These are phyloP conservation scores for Panicum virgatum DNA, from an alignment of 202 grass and related monocot species.

Conservation along the genomic window DNA sequence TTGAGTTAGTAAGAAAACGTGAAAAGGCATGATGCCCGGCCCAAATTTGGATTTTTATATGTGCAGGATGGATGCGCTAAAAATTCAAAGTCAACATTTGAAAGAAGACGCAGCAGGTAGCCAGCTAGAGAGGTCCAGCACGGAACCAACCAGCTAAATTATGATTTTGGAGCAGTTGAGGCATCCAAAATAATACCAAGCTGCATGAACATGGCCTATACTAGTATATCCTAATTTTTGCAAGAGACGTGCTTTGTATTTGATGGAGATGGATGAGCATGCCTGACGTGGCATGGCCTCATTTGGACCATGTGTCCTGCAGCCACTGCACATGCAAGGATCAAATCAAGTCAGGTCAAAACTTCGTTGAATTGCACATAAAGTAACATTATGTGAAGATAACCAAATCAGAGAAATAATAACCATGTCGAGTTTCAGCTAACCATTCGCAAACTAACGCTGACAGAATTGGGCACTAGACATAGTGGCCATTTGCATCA, in stretches of 20 bases:
- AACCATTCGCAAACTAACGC: neutral
- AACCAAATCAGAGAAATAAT: neutral
- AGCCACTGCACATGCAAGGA: neutral
- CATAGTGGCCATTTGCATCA: no score
- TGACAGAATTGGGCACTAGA: no score
- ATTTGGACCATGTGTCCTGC: constrained; percentile 1
- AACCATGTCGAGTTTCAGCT: neutral
- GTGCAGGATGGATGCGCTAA: neutral
- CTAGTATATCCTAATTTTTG: neutral
- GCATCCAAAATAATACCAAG: neutral
- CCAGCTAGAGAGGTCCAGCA: constrained; percentile 16
- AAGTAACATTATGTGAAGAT: neutral
- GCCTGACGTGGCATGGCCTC: neutral
- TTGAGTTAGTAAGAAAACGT: no score
- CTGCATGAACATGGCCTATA: neutral
- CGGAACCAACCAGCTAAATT: neutral
- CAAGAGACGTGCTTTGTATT: neutral
- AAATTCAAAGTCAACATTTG: constrained; percentile 13
- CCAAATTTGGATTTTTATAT: neutral
- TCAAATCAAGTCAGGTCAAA: constrained; percentile 22
- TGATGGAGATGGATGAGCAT: constrained; percentile 13
- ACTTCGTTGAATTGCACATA: no score
- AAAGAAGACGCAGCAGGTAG: neutral
- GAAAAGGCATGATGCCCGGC: no score
- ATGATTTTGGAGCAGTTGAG: constrained; percentile 7